Conservation (phyloP, 176 grass and related monocot genomes). For the Avena sativa region DNA sequence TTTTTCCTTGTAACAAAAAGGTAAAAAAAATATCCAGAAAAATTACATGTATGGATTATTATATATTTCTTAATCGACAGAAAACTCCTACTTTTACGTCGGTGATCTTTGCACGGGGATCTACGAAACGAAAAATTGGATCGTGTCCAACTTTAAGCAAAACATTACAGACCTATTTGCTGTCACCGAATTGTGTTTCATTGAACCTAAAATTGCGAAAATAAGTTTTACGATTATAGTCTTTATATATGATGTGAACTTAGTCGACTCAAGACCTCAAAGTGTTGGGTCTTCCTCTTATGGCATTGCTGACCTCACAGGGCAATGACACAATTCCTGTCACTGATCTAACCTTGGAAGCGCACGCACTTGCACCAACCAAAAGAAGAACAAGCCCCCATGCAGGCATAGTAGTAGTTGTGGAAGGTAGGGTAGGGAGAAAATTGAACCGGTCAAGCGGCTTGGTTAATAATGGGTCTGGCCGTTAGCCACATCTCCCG, state of each 20-base stretch:
- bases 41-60: neutral
- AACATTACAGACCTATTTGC: neutral
- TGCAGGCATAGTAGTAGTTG: neutral
- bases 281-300: conserved; percentile 23
- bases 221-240: neutral
- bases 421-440: neutral
- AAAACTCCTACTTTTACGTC: neutral
- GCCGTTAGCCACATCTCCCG: conserved; percentile 21
- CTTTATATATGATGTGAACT: neutral
- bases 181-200: neutral
- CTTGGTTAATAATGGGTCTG: conserved; percentile 41
- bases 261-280: neutral
- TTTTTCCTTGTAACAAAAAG: too few species aligned
- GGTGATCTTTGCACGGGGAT: neutral
- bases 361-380: neutral
- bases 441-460: neutral
- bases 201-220: neutral
- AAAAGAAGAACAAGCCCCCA: neutral
- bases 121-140: neutral
- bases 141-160: neutral
- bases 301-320: neutral
- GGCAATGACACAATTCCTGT: neutral
- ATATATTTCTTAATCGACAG: neutral
- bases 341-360: neutral
- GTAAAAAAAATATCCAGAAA: neutral